Percentiles rank a stretch among this genome's conserved stretches.
Conservation (phyloP, 768 basidiomycete species). For the Mycena filopes region DNA sequence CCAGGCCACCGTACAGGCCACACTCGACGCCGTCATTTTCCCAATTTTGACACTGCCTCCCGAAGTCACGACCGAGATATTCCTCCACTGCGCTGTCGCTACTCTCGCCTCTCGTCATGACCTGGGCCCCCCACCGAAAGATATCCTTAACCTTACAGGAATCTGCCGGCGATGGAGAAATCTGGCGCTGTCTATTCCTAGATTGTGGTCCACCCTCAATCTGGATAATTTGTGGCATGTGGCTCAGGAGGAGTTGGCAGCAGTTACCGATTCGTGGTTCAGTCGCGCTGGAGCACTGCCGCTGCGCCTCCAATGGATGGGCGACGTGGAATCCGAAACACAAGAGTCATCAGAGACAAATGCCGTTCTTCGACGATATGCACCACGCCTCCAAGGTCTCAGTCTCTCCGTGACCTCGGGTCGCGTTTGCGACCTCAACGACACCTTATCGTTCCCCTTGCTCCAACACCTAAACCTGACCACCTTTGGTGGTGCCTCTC, state of each 20-base stretch:
- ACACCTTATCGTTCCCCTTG: background rate
- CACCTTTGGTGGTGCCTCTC: background rate
- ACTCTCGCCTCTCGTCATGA: background rate
- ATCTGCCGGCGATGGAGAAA: conserved; percentile 1
- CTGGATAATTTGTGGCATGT: background rate
- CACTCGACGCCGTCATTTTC: conserved; percentile 1
- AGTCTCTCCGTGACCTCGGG: background rate
- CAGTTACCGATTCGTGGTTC: background rate
- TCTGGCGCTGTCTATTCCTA: conserved; percentile 1
- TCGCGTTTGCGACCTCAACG: background rate
- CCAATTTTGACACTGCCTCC: conserved; percentile 8
- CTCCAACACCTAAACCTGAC: background rate
- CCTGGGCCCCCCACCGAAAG: background rate
- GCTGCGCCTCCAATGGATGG: background rate
- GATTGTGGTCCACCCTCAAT: conserved; percentile 7
- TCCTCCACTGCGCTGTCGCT: conserved; percentile 4
- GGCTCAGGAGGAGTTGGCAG: conserved; percentile 2
- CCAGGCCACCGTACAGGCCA: background rate
- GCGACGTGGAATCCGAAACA: background rate
- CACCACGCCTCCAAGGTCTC: background rate
- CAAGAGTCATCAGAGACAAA: background rate
- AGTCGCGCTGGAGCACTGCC: conserved; percentile 10
- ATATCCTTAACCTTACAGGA: background rate
- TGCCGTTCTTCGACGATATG: background rate
- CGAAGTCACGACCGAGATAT: conserved; percentile 20